A percentile compares a stretch with the other conserved stretches of the same genome.
phyloP scores from a whole-genome alignment of 176 grass and related monocot genomes.

The Coix lacrymajobi region DNA sequence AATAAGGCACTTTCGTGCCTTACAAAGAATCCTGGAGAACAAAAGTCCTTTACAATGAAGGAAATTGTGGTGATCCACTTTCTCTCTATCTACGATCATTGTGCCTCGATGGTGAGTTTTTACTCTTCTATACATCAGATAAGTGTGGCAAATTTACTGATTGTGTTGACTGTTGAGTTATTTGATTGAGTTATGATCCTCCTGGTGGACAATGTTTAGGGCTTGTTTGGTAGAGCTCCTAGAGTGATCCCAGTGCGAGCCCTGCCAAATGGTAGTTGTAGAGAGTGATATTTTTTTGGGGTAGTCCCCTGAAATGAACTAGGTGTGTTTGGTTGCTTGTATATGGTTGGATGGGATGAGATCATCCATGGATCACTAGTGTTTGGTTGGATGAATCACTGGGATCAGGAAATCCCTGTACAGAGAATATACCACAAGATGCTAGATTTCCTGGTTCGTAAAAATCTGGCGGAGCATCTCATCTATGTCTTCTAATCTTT shows the following conservation, averaged over 20 bases:
- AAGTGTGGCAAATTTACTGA: background rate
- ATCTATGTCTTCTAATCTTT: too few species aligned
- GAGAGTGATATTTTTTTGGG: background rate
- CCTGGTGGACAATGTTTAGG: background rate
- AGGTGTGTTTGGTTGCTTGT: too few species aligned
- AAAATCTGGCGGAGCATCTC: too few species aligned
- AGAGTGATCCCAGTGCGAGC: background rate
- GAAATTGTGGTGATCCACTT: slow-evolving; percentile 87
- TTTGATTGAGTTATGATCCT: background rate
- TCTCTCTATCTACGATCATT: slow-evolving; percentile 91
- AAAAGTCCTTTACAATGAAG: slow-evolving; percentile 78
- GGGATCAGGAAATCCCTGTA: too few species aligned
- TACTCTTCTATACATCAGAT: background rate
- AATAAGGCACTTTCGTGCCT: slow-evolving; percentile 90
- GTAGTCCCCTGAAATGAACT: background rate
- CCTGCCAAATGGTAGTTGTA: background rate
- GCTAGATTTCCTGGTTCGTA: too few species aligned
- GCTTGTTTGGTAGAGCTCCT: background rate
- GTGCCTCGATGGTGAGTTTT: slow-evolving; percentile 74
- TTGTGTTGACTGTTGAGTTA: background rate
- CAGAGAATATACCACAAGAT: too few species aligned
- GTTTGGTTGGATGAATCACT: too few species aligned
- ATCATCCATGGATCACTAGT: too few species aligned
- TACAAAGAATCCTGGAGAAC: slow-evolving; percentile 78
- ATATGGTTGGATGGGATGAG: too few species aligned